A percentile compares a stretch with the other conserved stretches of the same genome.
phyloP scores from a whole-genome alignment of 257 asterid genomes.

The Coffea canephora region DNA sequence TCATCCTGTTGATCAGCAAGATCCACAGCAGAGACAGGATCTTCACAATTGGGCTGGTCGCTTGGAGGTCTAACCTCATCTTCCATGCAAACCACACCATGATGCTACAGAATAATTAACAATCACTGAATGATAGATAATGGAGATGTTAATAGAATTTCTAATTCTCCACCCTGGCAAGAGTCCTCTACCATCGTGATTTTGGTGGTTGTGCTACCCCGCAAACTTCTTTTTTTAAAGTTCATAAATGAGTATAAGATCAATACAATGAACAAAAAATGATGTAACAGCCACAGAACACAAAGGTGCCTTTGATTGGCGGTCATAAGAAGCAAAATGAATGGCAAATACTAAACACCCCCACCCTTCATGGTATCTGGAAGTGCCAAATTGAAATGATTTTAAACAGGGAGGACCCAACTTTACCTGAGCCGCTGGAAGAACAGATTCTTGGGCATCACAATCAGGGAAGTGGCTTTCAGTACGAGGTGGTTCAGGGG shows the following conservation, averaged over 20 bases:
- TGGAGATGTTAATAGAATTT: not conserved
- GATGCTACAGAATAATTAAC: constrained; percentile 34
- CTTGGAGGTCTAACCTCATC: constrained; percentile 37
- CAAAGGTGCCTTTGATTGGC: too few species aligned
- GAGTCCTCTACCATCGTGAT: not conserved
- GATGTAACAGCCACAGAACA: too few species aligned
- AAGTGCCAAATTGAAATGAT: not conserved
- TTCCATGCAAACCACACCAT: constrained; percentile 27
- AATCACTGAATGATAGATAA: not conserved
- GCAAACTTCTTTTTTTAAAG: too few species aligned
- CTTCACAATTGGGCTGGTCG: constrained; percentile 24
- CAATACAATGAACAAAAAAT: too few species aligned
- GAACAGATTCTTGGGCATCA: constrained; percentile 31
- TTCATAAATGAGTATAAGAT: too few species aligned
- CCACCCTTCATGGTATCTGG: not conserved
- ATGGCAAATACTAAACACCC: too few species aligned
- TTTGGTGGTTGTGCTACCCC: not conserved
- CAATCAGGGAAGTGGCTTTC: constrained; percentile 36
- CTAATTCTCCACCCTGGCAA: not conserved
- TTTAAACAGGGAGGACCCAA: not conserved
- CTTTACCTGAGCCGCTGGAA: constrained; percentile 23
- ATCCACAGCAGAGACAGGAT: constrained; percentile 28
- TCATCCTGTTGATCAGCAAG: constrained; percentile 27
- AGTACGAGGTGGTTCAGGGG: constrained; percentile 66
- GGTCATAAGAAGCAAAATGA: too few species aligned